Evolutionary conservation across 495 filamentous ascomycete species (phyloP), one percentile per base, ranked within the genome.

Genomic region (Penicilliopsis zonata): DNA sequence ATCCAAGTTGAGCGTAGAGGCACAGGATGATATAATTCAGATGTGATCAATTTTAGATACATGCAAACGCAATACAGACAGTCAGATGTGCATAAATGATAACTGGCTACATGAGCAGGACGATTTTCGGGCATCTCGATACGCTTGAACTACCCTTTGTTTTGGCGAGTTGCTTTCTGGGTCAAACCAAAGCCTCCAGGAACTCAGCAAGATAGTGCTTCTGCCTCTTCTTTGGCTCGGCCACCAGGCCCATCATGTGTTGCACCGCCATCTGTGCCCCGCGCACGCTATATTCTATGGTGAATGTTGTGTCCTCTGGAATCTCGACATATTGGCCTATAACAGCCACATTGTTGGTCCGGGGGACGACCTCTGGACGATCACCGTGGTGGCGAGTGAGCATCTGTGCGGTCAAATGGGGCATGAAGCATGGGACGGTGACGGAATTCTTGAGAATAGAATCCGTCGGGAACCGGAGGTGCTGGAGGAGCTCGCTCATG

Each of bases 321-420:
- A 63, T 57, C 40, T 66, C 57, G 13, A 63, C 62, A 42, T 57
- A 66, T 36, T 59, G 56, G 0, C 62, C 62, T 5, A 66, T 43
- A 2, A 58, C 29, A 1, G 54, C 62, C 31, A 64, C 29, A 43
- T 66, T 66, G 13, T 35, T 46, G 16, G 47, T 49, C 1, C 46
- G 34, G 0, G 56, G 57, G 25, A 63, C 50, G 4, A 66, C 53
- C 18, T 14, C 19, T 21, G 61, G 59, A 4, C 61, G 40, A 40
- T 66, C 59, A 4, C 37, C 34, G 0, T 23, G 7, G 2, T 34
- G 10, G 12, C 59, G 36, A 1, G 59, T 49, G 22, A 52, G 33
- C 16, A 65, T 22, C 18, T 53, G 50, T 2, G 57, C 44, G 2
- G 46, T 36, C 24, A 37, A 36, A 7, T 41, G 44, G 5, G 51